phyloP scores from a whole-genome alignment of 805 yeast species.

The Pichia nanzhaoensis region DNA sequence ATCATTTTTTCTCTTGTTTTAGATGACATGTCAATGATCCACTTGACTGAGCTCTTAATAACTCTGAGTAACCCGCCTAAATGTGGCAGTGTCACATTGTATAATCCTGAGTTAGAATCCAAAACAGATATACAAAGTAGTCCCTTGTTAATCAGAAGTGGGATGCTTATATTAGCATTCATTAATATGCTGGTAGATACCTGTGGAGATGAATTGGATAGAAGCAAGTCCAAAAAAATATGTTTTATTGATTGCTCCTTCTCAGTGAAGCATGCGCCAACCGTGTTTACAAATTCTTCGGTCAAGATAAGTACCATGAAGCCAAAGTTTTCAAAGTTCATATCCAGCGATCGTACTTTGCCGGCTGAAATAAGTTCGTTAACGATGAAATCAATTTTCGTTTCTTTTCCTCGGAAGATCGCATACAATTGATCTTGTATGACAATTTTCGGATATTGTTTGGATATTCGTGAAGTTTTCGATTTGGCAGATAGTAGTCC shows the following conservation, averaged over 20 bases:
- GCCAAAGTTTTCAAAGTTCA: conserved; percentile 5
- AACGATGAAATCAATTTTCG: conserved; percentile 1
- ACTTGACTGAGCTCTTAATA: conserved; percentile 4
- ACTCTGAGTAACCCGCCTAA: conserved; percentile 10
- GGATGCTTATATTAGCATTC: neutral
- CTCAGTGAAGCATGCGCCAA: neutral
- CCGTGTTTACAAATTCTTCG: neutral
- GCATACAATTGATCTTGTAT: conserved; percentile 9
- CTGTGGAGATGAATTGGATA: neutral
- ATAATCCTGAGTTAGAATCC: neutral
- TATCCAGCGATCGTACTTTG: neutral
- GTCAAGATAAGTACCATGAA: conserved; percentile 1
- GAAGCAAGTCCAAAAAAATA: neutral
- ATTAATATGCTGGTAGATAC: neutral
- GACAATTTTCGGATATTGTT: conserved; percentile 5
- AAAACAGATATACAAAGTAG: conserved; percentile 5
- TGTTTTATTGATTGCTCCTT: neutral
- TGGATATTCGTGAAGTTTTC: conserved; percentile 6
- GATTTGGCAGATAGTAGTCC: conserved; percentile 5
- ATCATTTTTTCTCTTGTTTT: conserved; percentile 7
- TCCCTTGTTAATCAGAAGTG: conserved; percentile 2
- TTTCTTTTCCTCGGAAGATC: conserved; percentile 3
- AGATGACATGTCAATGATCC: conserved; percentile 1
- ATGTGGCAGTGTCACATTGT: conserved; percentile 10
- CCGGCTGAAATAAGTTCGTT: neutral